Conservation (phyloP, 2,329 filamentous ascomycete species). For the Grosmannia serpens region DNA sequence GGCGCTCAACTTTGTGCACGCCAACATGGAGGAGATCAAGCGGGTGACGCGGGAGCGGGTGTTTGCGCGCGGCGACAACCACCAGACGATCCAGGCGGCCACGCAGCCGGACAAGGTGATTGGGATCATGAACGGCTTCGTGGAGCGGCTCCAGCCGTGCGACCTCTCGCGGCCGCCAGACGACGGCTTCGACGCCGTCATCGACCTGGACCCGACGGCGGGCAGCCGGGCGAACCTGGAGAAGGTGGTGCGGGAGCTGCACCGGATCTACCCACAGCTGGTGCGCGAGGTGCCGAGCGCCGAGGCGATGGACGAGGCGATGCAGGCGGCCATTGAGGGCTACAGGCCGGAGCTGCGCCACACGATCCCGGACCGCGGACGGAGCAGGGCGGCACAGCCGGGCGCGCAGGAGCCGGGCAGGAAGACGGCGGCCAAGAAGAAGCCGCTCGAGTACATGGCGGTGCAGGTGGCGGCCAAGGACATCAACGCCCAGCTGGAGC, state of each 20-base stretch:
- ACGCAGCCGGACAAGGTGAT: constrained; percentile 64
- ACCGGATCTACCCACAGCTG: constrained; percentile 67
- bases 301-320: constrained; percentile 68
- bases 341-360: constrained; percentile 71
- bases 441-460: constrained; percentile 45
- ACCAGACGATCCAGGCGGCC: constrained; percentile 90
- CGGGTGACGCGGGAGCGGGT: constrained; percentile 68
- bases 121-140: constrained; percentile 90
- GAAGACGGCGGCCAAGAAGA: constrained; percentile 27
- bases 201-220: constrained; percentile 67
- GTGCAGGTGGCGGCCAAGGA: constrained; percentile 32
- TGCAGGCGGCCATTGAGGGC: constrained; percentile 60
- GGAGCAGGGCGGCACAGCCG: constrained; percentile 24
- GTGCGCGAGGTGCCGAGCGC: constrained; percentile 58
- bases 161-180: constrained; percentile 60
- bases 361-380: constrained; percentile 51
- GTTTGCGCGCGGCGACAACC: constrained; percentile 79
- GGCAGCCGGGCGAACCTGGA: constrained; percentile 83
- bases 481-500: constrained; percentile 48
- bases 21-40: constrained; percentile 62
- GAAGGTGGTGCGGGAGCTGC: constrained; percentile 58
- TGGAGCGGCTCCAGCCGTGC: constrained; percentile 72
- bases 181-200: constrained; percentile 68
- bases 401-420: constrained; percentile 22
- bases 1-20: constrained; percentile 80